phyloP scores from a whole-genome alignment of 371 early-diverging fungal genomes.

The Rhizopus sp. region DNA sequence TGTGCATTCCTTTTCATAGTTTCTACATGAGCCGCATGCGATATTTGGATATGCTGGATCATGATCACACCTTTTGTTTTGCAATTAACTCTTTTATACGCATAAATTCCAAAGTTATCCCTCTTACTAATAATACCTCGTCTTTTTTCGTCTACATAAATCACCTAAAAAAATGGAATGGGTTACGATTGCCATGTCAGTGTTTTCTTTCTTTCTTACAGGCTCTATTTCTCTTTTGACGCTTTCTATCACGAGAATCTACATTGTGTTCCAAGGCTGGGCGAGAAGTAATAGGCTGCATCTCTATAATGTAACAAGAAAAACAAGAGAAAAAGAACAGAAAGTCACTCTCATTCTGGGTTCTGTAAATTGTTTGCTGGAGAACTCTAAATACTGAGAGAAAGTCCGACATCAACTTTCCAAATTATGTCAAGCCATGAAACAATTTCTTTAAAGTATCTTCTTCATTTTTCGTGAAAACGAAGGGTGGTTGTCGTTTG shows the following conservation, averaged over 20 bases:
- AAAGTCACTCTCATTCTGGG: background rate
- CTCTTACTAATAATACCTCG: conserved; percentile 14
- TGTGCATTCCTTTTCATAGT: conserved; percentile 23
- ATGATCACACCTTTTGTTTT: conserved; percentile 26
- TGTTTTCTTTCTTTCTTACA: conserved; percentile 10
- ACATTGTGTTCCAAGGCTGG: background rate
- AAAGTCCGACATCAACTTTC: no score
- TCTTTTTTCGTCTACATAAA: conserved; percentile 32
- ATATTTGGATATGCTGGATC: conserved; percentile 16
- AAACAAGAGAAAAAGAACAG: background rate
- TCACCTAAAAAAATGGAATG: conserved; percentile 18
- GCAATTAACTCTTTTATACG: background rate
- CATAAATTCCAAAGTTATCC: background rate
- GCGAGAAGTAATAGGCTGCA: background rate
- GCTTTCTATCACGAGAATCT: background rate
- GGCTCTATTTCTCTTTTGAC: conserved; percentile 21
- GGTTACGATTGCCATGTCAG: background rate
- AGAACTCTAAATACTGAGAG: no score
- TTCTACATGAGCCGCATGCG: conserved; percentile 26
- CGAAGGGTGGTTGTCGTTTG: no score
- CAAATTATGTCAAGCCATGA: no score
- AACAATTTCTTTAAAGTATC: no score
- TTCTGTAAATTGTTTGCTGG: background rate
- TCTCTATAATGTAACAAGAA: background rate
- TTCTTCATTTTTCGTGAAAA: no score